Conservation (phyloP, 257 asterid genomes). For the Solanum chaucha region DNA sequence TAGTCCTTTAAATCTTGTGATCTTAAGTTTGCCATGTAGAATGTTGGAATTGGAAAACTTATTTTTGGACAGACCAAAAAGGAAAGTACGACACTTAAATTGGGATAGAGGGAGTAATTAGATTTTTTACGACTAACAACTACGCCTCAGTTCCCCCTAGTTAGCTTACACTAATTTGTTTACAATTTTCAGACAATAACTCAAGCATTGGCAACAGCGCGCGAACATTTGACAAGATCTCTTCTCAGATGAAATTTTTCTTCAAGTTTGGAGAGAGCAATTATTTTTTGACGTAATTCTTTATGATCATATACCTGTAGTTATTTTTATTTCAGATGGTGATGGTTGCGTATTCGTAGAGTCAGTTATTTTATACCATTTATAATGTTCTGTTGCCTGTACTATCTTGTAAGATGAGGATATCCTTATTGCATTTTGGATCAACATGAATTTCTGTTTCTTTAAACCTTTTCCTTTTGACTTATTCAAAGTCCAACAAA, state of each 20-base stretch:
- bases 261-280: neutral
- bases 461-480: neutral
- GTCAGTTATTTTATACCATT: neutral
- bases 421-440: neutral
- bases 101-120: neutral
- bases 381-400: neutral
- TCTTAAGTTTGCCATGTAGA: neutral
- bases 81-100: neutral
- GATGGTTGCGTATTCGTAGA: neutral
- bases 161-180: neutral
- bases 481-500: neutral
- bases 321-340: neutral
- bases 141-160: neutral
- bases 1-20: neutral
- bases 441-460: neutral
- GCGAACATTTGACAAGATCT: conserved; percentile 69
- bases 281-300: neutral
- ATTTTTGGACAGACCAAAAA: neutral
- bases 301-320: neutral
- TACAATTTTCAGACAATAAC: conserved; percentile 43
- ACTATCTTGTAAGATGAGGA: neutral
- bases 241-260: conserved; percentile 39
- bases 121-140: neutral
- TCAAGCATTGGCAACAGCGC: conserved; percentile 79
- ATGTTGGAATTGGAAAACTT: neutral